These are phyloP conservation scores for Alternaria gansuensis DNA, from an alignment of 2,329 filamentous ascomycete genomes.

Conservation along the genomic window DNA sequence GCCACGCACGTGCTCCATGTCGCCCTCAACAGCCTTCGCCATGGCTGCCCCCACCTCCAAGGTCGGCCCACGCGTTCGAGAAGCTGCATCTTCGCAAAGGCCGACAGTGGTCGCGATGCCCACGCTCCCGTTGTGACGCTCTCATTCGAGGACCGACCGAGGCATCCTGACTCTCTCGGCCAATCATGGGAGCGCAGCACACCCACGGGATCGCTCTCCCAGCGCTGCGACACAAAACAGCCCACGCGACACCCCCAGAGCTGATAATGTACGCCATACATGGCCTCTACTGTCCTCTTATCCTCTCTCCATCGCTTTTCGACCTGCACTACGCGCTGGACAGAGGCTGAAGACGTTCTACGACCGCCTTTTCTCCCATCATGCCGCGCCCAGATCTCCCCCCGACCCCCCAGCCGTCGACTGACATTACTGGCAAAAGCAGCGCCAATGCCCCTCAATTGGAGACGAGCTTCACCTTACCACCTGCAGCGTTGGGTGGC, in stretches of 20 bases:
- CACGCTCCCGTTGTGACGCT: constrained; percentile 37
- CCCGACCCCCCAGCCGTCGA: constrained; percentile 80
- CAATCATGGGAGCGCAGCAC: constrained; percentile 34
- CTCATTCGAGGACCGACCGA: constrained; percentile 37
- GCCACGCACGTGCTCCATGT: constrained; percentile 28
- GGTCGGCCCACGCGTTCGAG: constrained; percentile 29
- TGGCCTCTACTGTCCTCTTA: constrained; percentile 15
- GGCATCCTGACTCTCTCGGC: constrained; percentile 8
- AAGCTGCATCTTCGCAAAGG: constrained; percentile 19
- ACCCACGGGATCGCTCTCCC: constrained; percentile 30
- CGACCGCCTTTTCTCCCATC: constrained; percentile 36
- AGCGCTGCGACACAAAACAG: constrained; percentile 37
- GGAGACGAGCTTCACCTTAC: constrained; percentile 76
- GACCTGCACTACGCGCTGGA: constrained; percentile 19
- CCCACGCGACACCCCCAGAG: constrained; percentile 42
- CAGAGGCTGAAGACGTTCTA: constrained; percentile 20
- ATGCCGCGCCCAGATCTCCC: constrained; percentile 75
- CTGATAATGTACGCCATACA: constrained; percentile 32
- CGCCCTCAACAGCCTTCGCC: constrained; percentile 16
- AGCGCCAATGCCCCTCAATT: constrained; percentile 67
- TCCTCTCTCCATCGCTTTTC: constrained; percentile 22
- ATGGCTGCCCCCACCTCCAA: background rate
- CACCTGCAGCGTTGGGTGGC: constrained; percentile 73
- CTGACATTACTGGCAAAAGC: constrained; percentile 79
- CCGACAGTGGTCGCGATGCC: constrained; percentile 29